A percentile compares a stretch with the other conserved stretches of the same genome.
phyloP scores from a whole-genome alignment of 305 asterid species.

The Nicotiana rustica region DNA sequence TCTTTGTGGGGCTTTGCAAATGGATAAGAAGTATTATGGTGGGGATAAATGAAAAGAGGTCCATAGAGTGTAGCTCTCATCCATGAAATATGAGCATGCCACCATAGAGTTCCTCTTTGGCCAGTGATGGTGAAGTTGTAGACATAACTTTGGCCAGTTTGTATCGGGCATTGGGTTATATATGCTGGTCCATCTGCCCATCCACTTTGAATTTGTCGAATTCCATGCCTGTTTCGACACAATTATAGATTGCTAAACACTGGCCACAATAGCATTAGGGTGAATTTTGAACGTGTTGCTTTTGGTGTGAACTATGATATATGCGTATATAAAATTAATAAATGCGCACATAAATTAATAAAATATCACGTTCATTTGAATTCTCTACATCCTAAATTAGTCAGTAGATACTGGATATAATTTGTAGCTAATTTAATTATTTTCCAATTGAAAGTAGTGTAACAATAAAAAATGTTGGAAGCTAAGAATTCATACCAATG shows the following conservation, averaged over 20 bases:
- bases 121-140: constrained; percentile 58
- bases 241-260: no score
- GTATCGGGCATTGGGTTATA: constrained; percentile 60
- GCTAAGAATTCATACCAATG: constrained; percentile 55
- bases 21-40: constrained; percentile 49
- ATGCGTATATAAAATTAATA: no score
- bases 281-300: no score
- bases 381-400: no score
- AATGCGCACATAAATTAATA: no score
- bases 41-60: constrained; percentile 53
- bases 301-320: no score
- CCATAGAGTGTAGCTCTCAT: constrained; percentile 55
- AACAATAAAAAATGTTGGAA: not conserved
- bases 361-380: no score
- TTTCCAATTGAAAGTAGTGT: no score
- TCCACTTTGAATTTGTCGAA: constrained; percentile 53
- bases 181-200: constrained; percentile 64
- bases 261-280: no score
- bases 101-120: constrained; percentile 58
- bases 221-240: constrained; percentile 51
- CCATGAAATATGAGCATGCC: constrained; percentile 67
- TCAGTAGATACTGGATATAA: no score
- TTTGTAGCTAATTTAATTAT: no score
- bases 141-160: constrained; percentile 53
- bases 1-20: constrained; percentile 55